These are phyloP conservation scores for Amesomyces nigricolor DNA, from an alignment of 2,329 filamentous ascomycete genomes.

Conservation along the genomic window DNA sequence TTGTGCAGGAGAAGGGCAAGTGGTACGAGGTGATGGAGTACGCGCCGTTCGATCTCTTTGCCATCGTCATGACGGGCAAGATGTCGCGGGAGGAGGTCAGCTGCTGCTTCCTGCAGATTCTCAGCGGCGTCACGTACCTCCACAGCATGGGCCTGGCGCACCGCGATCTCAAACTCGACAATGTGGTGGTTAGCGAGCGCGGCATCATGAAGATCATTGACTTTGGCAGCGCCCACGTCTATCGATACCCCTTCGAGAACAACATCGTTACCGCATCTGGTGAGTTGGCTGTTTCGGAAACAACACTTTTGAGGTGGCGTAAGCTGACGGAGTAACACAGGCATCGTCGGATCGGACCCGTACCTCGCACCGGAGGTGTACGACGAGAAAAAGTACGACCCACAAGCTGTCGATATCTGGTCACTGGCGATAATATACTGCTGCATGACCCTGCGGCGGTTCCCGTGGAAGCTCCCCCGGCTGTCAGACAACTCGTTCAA, in stretches of 20 bases:
- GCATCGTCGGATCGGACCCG: conserved; percentile 77
- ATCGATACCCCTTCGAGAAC: conserved; percentile 93
- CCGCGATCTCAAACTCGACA: conserved; percentile 92
- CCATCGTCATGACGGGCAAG: conserved; percentile 97
- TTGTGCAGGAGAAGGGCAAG: conserved; percentile 85
- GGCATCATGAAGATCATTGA: conserved; percentile 99
- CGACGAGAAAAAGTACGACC: conserved; percentile 87
- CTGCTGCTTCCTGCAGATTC: conserved; percentile 88
- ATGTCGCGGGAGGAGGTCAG: conserved; percentile 89
- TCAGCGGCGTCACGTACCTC: conserved; percentile 89
- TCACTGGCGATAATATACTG: conserved; percentile 98
- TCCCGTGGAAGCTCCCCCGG: conserved; percentile 94
- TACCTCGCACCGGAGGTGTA: conserved; percentile 97
- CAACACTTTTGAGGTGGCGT: no score
- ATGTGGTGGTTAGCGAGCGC: conserved; percentile 91
- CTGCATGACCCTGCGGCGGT: conserved; percentile 92
- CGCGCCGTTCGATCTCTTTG: conserved; percentile 90
- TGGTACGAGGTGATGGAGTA: conserved; percentile 99
- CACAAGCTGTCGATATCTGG: conserved; percentile 93
- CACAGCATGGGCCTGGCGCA: conserved; percentile 94
- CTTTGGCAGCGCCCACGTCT: conserved; percentile 95
- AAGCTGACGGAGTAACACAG: conserved; percentile 31
- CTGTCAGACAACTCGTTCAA: conserved; percentile 92
- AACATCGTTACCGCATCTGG: conserved; percentile 76
- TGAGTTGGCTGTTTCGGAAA: conserved; percentile 39